Evolutionary conservation across 352 stramenopile genomes (phyloP), one percentile per base, ranked within the genome.

Genomic region (Pythium rishiriense): DNA sequence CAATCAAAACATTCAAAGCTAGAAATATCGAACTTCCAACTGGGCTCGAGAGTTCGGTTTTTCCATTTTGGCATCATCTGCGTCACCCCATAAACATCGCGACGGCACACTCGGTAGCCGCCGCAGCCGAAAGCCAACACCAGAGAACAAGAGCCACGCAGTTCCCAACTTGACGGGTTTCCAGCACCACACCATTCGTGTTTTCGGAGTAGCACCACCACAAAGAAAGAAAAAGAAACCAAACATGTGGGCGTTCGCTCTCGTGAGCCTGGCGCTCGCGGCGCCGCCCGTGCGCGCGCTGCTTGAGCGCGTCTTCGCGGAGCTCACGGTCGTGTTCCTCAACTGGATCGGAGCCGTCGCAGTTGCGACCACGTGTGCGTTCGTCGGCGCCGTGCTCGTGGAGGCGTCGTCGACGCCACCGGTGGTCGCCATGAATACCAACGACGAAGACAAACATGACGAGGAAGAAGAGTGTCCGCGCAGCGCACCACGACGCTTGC

Each of bases 281-380:
- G 82, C 75, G 68, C 78, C 81, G 14, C 72, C 66, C 42, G 65
- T 90, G 58, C 81, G 81, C 66, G 66, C 70, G 14, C 75, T 68
- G 68, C 78, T 90, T 42, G 77, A 90, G 51, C 62, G 64, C 49
- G 59, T 88, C 8, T 90, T 90, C 59, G 75, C 81, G 11, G 79
- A 90, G 67, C 70, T 90, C 41, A 73, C 74, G 25, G 66, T 88
- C 69, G 41, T 88, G 49, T 88, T 88, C 65, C 76, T 90, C 68
- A 85, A 74, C 51, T 81, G 83, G 49, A 65, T 88, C 39, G 39
- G 55, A 1, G 41, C 81, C 19, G 62, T 80, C 47, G 68, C 72
- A 9, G 58, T 59, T 10, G 54, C 33, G 17, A 67, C 81, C 5
- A 45, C 31, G 19, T 46, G 52, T 43, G 60, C 78, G 15, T 67